Evolutionary conservation across 1,284 basidiomycete genomes (phyloP).

Genomic region (Phlebopus sp.): DNA sequence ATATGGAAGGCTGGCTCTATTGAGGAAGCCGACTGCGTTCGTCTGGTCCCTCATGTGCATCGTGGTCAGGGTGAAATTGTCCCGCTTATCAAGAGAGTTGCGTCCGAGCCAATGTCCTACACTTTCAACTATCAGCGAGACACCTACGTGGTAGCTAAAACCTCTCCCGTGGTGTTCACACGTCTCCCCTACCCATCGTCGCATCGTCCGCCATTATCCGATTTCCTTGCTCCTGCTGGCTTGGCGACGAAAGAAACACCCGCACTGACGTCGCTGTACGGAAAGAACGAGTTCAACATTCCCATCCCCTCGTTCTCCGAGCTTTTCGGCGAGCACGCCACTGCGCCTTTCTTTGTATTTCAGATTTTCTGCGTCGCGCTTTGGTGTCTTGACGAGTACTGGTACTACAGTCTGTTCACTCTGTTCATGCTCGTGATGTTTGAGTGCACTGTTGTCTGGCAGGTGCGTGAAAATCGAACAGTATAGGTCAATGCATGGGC

Average conservation of each 20-base stretch:
- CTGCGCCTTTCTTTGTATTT: constrained; percentile 94
- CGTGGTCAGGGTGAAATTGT: constrained; percentile 93
- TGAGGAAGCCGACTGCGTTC: constrained; percentile 76
- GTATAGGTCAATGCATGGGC: neutral
- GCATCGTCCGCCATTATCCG: constrained; percentile 63
- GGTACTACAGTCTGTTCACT: constrained; percentile 96
- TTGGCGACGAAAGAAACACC: constrained; percentile 43
- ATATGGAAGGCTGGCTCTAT: constrained; percentile 58
- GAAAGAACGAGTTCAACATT: constrained; percentile 92
- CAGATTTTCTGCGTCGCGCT: constrained; percentile 94
- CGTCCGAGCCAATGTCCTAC: constrained; percentile 58
- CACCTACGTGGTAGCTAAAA: constrained; percentile 77
- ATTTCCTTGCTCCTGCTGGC: constrained; percentile 59
- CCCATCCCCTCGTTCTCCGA: constrained; percentile 90
- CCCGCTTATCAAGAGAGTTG: constrained; percentile 62
- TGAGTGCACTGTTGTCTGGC: constrained; percentile 96
- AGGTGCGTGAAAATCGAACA: constrained; percentile 50
- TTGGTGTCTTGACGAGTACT: constrained; percentile 96
- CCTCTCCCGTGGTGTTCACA: constrained; percentile 66
- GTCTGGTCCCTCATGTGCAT: constrained; percentile 83
- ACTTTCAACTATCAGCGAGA: constrained; percentile 97
- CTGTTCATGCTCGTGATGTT: constrained; percentile 96
- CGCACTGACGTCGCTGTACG: constrained; percentile 64
- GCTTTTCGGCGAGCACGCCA: constrained; percentile 89
- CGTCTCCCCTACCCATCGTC: constrained; percentile 91